phyloP scores from a whole-genome alignment of 129 eudicot species.

The Dittrichia graveolens region DNA sequence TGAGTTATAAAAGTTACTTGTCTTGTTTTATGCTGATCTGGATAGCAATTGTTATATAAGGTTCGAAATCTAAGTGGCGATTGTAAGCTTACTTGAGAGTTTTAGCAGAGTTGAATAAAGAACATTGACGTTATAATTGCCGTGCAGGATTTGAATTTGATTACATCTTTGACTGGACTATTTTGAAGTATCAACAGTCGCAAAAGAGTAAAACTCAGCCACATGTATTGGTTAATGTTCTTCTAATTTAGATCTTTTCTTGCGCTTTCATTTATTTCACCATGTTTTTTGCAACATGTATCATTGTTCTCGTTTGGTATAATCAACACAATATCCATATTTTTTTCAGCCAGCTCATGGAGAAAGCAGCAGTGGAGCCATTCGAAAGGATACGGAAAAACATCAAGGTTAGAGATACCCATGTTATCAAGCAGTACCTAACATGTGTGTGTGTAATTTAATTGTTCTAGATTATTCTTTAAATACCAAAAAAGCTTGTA shows the following conservation, averaged over 20 bases:
- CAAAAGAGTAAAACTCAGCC: conserved; percentile 69
- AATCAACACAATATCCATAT: conserved; percentile 16
- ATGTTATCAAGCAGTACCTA: not conserved
- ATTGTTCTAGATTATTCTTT: conserved; percentile 7
- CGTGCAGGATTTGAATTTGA: conserved; percentile 83
- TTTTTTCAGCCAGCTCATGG: conserved; percentile 73
- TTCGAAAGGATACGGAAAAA: conserved; percentile 57
- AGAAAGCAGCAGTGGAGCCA: conserved; percentile 83
- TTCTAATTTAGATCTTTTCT: conserved; percentile 17
- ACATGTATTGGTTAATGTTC: conserved; percentile 44
- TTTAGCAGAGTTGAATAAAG: conserved; percentile 11
- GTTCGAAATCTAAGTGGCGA: not conserved
- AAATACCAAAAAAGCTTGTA: conserved; percentile 17
- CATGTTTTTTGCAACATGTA: not conserved
- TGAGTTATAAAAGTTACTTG: not conserved
- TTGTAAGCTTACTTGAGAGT: not conserved
- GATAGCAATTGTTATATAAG: not conserved
- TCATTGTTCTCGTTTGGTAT: conserved; percentile 5
- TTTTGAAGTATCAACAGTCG: conserved; percentile 88
- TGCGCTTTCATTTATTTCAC: not conserved
- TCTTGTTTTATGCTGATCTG: not conserved
- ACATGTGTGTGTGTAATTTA: not conserved
- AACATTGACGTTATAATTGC: conserved; percentile 1
- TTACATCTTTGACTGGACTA: conserved; percentile 96
- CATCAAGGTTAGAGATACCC: conserved; percentile 69